Evolutionary conservation across 2,329 filamentous ascomycete genomes (phyloP).

Genomic region (Paecilomyces formosus): DNA sequence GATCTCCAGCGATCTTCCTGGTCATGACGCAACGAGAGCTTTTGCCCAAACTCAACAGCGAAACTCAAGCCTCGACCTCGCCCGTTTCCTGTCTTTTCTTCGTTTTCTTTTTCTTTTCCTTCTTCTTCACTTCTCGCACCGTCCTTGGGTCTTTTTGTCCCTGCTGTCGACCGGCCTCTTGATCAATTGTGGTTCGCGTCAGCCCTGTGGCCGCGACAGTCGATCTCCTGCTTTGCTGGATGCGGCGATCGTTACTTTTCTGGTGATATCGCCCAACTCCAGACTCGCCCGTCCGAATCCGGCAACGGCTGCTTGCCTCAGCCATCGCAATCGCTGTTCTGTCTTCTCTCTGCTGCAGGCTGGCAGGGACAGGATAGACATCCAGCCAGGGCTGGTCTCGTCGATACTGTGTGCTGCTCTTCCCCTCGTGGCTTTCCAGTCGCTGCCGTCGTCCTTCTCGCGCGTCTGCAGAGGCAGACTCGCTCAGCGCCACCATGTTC

Average conservation of each 20-base stretch:
- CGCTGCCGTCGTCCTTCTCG: neutral
- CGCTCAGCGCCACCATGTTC: constrained; percentile 27
- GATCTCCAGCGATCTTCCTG: neutral
- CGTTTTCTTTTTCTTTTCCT: constrained; percentile 1
- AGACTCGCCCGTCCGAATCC: neutral
- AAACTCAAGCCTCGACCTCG: neutral
- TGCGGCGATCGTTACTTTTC: neutral
- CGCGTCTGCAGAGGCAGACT: constrained; percentile 7
- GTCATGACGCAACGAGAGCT: neutral
- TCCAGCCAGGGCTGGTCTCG: constrained; percentile 1
- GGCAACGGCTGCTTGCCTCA: neutral
- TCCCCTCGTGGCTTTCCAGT: neutral
- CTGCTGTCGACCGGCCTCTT: constrained; percentile 3
- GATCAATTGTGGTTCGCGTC: neutral
- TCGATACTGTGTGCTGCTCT: neutral
- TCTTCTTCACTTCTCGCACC: constrained; percentile 5
- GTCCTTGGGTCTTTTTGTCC: neutral
- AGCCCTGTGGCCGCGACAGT: constrained; percentile 1
- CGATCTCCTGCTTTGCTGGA: neutral
- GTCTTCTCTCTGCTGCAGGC: neutral
- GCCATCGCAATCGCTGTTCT: neutral
- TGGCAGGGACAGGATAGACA: neutral
- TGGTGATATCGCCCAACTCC: neutral
- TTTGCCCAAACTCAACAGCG: neutral
- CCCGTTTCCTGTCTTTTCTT: neutral